These are phyloP conservation scores for Osmanthus fragrans DNA, from an alignment of 257 asterid species.

Conservation along the genomic window DNA sequence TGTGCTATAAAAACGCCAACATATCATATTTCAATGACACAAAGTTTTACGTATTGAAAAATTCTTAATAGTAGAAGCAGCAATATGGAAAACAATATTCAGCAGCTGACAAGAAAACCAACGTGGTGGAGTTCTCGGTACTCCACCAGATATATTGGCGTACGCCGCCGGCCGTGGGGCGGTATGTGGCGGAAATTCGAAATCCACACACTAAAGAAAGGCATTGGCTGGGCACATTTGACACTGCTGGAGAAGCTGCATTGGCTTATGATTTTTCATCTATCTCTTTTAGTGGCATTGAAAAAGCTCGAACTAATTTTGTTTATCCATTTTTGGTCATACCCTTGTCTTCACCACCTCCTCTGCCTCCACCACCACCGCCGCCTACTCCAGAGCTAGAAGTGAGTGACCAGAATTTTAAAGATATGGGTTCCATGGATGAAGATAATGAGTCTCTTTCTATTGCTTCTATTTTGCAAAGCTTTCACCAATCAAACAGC, in stretches of 20 bases:
- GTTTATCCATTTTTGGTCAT: slow-evolving; percentile 14
- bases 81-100: slow-evolving; percentile 30
- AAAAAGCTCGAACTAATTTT: slow-evolving; percentile 39
- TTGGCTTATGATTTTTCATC: slow-evolving; percentile 39
- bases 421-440: slow-evolving; percentile 6
- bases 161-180: slow-evolving; percentile 39
- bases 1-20: no score
- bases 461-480: slow-evolving; percentile 48
- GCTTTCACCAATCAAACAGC: slow-evolving; percentile 30
- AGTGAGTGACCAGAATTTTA: slow-evolving; percentile 14
- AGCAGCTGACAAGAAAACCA: slow-evolving; percentile 24
- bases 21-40: not conserved
- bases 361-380: slow-evolving; percentile 17
- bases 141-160: slow-evolving; percentile 37
- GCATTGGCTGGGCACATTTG: slow-evolving; percentile 43
- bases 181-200: slow-evolving; percentile 39
- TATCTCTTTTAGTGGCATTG: slow-evolving; percentile 33
- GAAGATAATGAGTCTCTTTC: slow-evolving; percentile 40
- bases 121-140: slow-evolving; percentile 33
- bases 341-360: not conserved
- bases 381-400: slow-evolving; percentile 17
- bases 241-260: slow-evolving; percentile 42
- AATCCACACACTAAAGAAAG: slow-evolving; percentile 41
- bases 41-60: not conserved
- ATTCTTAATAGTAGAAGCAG: not conserved